phyloP scores from a whole-genome alignment of 2,329 filamentous ascomycete species.

The Neocucurbitaria cava region DNA sequence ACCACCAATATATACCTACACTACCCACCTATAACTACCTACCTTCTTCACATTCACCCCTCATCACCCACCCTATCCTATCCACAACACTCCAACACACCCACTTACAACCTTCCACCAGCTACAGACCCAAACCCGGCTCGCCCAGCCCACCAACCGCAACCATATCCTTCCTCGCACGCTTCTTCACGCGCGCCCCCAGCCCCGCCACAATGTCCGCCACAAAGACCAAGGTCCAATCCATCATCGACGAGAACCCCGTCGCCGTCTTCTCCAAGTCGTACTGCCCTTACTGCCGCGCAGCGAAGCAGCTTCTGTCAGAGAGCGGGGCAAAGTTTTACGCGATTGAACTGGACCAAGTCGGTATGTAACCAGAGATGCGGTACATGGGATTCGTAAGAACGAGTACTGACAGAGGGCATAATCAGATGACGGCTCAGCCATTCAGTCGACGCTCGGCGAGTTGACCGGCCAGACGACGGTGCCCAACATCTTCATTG shows the following conservation, averaged over 20 bases:
- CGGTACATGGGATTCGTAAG: too few species aligned
- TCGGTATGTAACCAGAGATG: slow-evolving; percentile 76
- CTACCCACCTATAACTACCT: not conserved
- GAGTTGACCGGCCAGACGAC: slow-evolving; percentile 84
- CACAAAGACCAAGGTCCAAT: slow-evolving; percentile 81
- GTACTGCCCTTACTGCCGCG: slow-evolving; percentile 91
- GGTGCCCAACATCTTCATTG: slow-evolving; percentile 96
- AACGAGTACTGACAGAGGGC: too few species aligned
- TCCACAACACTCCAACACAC: too few species aligned
- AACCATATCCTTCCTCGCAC: slow-evolving; percentile 72
- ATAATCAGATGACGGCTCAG: slow-evolving; percentile 86
- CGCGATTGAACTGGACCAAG: slow-evolving; percentile 82
- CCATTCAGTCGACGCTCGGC: slow-evolving; percentile 81
- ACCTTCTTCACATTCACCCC: not conserved
- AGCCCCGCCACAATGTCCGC: slow-evolving; percentile 76
- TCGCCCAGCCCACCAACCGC: slow-evolving; percentile 28
- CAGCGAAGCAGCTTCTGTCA: slow-evolving; percentile 77
- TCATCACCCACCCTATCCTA: too few species aligned
- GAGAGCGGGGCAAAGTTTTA: slow-evolving; percentile 75
- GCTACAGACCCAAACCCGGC: not conserved
- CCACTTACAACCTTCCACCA: not conserved
- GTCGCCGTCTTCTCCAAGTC: slow-evolving; percentile 97
- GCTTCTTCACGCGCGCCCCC: slow-evolving; percentile 70
- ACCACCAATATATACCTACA: too few species aligned
- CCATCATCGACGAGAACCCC: slow-evolving; percentile 86